These are phyloP conservation scores for Rhododendron kiyosumense DNA, from an alignment of 148 eudicot species.

Conservation along the genomic window DNA sequence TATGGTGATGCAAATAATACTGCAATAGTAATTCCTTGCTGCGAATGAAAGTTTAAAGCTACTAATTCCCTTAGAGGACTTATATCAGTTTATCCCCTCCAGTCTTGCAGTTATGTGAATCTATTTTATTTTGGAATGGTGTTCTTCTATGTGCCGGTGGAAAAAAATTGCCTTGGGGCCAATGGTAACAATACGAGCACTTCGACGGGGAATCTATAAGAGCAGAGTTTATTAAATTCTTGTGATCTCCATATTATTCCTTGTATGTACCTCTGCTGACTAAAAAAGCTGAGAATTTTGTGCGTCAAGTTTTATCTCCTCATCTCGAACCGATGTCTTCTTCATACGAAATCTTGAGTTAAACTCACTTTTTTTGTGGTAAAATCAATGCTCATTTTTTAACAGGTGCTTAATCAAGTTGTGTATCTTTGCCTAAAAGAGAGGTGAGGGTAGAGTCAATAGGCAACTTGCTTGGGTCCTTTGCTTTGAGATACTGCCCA, in stretches of 20 bases:
- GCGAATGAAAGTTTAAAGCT: neutral
- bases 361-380: neutral
- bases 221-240: neutral
- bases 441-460: neutral
- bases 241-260: neutral
- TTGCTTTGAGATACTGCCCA: conserved; percentile 16
- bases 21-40: neutral
- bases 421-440: neutral
- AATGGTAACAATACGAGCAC: neutral
- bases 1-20: neutral
- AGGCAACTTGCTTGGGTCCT: conserved; percentile 16
- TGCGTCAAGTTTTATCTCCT: neutral
- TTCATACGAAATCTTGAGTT: neutral
- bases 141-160: neutral
- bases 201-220: neutral
- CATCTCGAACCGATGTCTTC: neutral
- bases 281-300: neutral
- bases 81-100: neutral
- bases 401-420: neutral
- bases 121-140: no score
- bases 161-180: neutral
- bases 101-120: no score
- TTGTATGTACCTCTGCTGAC: neutral
- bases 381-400: neutral
- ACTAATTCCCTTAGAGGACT: neutral